Conservation (phyloP, 1,284 basidiomycete species). For the Ceratobasidium sp. region DNA sequence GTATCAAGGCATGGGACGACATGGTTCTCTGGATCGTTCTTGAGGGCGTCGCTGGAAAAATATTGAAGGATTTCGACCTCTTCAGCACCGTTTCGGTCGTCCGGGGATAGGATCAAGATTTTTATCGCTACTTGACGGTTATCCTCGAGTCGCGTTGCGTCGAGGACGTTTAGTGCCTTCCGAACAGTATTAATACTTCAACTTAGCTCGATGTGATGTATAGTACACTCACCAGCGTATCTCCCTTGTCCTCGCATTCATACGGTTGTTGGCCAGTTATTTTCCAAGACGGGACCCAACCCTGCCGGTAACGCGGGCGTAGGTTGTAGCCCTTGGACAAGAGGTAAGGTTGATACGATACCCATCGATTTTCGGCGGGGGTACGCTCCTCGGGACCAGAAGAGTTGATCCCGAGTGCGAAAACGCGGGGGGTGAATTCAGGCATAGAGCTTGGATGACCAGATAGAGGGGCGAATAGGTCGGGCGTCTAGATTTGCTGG, state of each 20-base stretch:
- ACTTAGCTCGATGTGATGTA: neutral
- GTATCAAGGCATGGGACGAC: conserved; percentile 25
- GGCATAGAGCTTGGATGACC: neutral
- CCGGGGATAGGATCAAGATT: conserved; percentile 11
- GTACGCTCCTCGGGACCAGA: too few relatives aligned
- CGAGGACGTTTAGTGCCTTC: conserved; percentile 22
- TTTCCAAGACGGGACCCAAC: too few relatives aligned
- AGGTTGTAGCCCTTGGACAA: too few relatives aligned
- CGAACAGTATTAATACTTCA: neutral
- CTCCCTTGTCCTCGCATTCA: conserved; percentile 21
- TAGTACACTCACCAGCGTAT: conserved; percentile 12
- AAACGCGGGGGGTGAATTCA: too few relatives aligned
- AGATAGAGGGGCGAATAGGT: neutral
- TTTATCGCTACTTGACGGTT: conserved; percentile 28
- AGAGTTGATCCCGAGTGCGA: too few relatives aligned
- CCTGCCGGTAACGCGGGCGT: too few relatives aligned
- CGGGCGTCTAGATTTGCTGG: neutral
- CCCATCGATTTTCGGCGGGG: too few relatives aligned
- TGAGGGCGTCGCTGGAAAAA: conserved; percentile 19
- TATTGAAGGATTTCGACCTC: too few relatives aligned
- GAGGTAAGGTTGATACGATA: too few relatives aligned
- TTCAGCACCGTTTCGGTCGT: conserved; percentile 29
- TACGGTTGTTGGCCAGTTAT: conserved; percentile 8
- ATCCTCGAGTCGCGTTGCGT: conserved; percentile 26
- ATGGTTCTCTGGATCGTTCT: conserved; percentile 28